phyloP scores from a whole-genome alignment of 805 yeast species.

The Nakazawaea ishiwadae region DNA sequence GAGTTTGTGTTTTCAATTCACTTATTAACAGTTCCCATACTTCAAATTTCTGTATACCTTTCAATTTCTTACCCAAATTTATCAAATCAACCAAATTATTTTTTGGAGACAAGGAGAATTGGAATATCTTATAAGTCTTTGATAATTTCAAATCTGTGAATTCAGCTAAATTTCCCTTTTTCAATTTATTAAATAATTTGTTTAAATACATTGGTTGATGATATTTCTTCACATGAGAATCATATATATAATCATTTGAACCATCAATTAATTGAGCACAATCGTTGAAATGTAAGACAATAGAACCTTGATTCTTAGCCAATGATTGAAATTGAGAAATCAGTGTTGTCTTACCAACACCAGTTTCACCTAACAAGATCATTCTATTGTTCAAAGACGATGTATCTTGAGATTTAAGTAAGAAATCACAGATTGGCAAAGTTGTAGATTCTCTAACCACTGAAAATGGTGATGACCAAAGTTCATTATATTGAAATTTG shows the following conservation, averaged over 20 bases:
- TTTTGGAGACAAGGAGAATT: slow-evolving; percentile 22
- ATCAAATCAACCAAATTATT: slow-evolving; percentile 42
- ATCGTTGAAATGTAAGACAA: slow-evolving; percentile 60
- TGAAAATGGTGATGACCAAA: slow-evolving; percentile 56
- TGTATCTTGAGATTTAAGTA: slow-evolving; percentile 27
- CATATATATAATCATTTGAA: slow-evolving; percentile 58
- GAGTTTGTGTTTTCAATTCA: slow-evolving; percentile 48
- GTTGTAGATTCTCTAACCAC: slow-evolving; percentile 50
- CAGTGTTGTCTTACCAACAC: slow-evolving; percentile 75
- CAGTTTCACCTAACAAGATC: slow-evolving; percentile 63
- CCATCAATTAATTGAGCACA: slow-evolving; percentile 68
- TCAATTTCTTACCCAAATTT: slow-evolving; percentile 16
- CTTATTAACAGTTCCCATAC: slow-evolving; percentile 50
- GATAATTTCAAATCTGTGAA: slow-evolving; percentile 31
- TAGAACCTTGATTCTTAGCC: slow-evolving; percentile 35
- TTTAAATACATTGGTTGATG: slow-evolving; percentile 79
- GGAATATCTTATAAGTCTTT: slow-evolving; percentile 28
- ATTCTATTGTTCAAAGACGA: slow-evolving; percentile 41
- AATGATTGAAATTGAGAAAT: slow-evolving; percentile 67
- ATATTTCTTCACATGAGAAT: slow-evolving; percentile 41
- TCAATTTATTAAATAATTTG: slow-evolving; percentile 49
- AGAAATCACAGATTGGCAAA: slow-evolving; percentile 31
- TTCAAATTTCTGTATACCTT: slow-evolving; percentile 23
- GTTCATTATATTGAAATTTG: slow-evolving; percentile 63
- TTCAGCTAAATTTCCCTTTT: slow-evolving; percentile 37